Evolutionary conservation across 257 asterid species (phyloP).

Genomic region (Plantago elongata): DNA sequence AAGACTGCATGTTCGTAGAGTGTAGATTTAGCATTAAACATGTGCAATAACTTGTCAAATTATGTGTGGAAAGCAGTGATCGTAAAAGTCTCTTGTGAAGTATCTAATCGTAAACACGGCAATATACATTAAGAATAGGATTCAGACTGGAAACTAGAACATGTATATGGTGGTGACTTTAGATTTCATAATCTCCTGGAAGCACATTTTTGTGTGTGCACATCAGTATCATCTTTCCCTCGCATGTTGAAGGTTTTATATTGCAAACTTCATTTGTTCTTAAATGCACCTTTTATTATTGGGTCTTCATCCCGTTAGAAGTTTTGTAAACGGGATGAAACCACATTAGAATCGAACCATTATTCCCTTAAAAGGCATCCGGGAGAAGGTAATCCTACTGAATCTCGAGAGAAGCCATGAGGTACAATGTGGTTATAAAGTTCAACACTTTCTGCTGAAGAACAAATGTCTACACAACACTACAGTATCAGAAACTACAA

Average conservation of each 20-base stretch:
- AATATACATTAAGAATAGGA: constrained; percentile 2
- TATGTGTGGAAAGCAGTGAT: constrained; percentile 16
- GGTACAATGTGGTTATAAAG: no score
- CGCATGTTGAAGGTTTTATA: not conserved
- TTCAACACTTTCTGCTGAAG: not conserved
- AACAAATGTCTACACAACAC: no score
- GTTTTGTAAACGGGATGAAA: no score
- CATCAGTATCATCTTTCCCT: not conserved
- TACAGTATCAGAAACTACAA: no score
- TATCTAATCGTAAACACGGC: not conserved
- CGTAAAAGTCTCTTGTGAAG: constrained; percentile 4
- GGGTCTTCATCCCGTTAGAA: no score
- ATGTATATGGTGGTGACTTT: not conserved
- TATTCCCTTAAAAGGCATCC: no score
- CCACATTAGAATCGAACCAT: no score
- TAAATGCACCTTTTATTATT: not conserved
- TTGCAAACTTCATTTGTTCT: not conserved
- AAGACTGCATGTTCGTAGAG: constrained; percentile 30
- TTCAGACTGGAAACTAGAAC: not conserved
- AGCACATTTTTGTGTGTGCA: no score
- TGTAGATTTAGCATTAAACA: constrained; percentile 34
- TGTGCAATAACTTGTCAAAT: constrained; percentile 24
- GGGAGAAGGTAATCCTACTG: no score
- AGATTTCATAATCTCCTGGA: no score
- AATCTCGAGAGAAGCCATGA: no score